phyloP scores from a whole-genome alignment of 495 filamentous ascomycete species.

The Aspergillus leporis region DNA sequence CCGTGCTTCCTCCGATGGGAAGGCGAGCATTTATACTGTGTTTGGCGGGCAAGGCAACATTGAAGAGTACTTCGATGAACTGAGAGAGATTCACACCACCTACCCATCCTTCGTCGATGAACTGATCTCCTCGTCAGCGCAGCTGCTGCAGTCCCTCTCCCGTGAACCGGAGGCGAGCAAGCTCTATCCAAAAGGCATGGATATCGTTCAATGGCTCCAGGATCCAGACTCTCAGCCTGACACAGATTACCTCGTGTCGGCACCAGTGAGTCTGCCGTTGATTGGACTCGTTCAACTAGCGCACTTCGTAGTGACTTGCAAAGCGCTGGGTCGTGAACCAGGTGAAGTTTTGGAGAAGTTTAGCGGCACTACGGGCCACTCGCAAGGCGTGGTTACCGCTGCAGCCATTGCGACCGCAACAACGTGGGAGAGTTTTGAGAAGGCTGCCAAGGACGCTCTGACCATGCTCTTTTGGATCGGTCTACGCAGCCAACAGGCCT shows the following conservation, averaged over 20 bases:
- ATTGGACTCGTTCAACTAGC: slow-evolving; percentile 94
- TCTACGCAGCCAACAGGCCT: slow-evolving; percentile 95
- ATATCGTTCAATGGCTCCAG: slow-evolving; percentile 90
- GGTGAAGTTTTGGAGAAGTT: slow-evolving; percentile 80
- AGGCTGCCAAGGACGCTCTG: slow-evolving; percentile 72
- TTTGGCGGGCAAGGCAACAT: slow-evolving; percentile 99
- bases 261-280: slow-evolving; percentile 93
- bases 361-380: slow-evolving; percentile 91
- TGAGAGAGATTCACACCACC: slow-evolving; percentile 84
- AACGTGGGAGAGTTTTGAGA: slow-evolving; percentile 86
- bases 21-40: slow-evolving; percentile 81
- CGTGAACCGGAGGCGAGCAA: slow-evolving; percentile 86
- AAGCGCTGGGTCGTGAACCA: slow-evolving; percentile 80
- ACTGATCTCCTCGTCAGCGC: slow-evolving; percentile 73
- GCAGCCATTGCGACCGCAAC: slow-evolving; percentile 87
- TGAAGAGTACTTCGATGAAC: slow-evolving; percentile 98
- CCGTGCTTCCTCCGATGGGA: slow-evolving; percentile 77
- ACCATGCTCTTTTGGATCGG: slow-evolving; percentile 99
- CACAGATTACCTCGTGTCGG: slow-evolving; percentile 92
- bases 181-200: slow-evolving; percentile 91
- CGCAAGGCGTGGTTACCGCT: slow-evolving; percentile 91
- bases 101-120: slow-evolving; percentile 90
- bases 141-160: slow-evolving; percentile 80
- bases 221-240: slow-evolving; percentile 86
- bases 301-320: slow-evolving; percentile 91